Percentiles rank a stretch among this genome's conserved stretches.
Conservation (phyloP, 495 filamentous ascomycete species). For the Penicillium canariense region DNA sequence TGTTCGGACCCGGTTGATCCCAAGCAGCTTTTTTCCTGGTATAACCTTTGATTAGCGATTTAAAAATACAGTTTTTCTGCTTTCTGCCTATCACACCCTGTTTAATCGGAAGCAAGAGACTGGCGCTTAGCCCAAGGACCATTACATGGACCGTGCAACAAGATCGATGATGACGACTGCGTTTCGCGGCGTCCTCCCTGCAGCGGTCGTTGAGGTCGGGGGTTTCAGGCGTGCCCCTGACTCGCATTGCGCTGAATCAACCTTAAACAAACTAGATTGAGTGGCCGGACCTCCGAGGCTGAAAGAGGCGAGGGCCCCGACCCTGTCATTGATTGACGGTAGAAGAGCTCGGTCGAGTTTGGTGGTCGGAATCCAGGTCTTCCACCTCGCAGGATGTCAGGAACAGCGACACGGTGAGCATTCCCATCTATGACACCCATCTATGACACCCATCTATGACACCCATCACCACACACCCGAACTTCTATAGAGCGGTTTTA, state of each 20-base stretch:
- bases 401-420: too few relatives aligned
- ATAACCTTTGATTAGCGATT: neutral
- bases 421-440: neutral
- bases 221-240: conserved; percentile 5
- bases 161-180: neutral
- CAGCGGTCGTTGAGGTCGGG: neutral
- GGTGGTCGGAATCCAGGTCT: neutral
- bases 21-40: neutral
- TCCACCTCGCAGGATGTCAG: neutral
- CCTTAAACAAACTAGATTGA: conserved; percentile 10
- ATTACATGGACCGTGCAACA: neutral
- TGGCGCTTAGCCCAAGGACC: too few relatives aligned
- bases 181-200: conserved; percentile 2
- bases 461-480: neutral
- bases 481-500: too few relatives aligned
- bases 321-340: neutral
- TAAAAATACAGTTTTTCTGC: neutral
- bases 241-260: conserved; percentile 3
- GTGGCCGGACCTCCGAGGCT: neutral
- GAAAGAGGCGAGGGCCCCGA: conserved; percentile 10
- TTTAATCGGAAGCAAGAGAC: neutral
- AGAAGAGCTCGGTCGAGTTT: neutral
- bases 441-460: neutral
- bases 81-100: neutral
- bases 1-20: neutral